Conservation (phyloP, 2,329 filamentous ascomycete species). For the Colletotrichum cereale region DNA sequence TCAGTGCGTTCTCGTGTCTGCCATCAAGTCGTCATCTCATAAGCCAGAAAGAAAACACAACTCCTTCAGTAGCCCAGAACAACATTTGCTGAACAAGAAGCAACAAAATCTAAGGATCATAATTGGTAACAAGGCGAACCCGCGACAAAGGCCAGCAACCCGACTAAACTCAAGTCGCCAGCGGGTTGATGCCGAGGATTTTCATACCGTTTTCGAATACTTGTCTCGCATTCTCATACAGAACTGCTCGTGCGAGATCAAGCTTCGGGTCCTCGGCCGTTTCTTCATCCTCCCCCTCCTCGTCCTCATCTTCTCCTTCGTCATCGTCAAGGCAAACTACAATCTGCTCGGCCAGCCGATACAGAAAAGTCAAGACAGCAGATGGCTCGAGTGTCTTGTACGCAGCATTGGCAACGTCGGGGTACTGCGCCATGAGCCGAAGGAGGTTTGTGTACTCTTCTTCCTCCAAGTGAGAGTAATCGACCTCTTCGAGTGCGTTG, state of each 20-base stretch:
- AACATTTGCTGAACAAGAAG: neutral
- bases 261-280: constrained; percentile 58
- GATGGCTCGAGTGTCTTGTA: constrained; percentile 76
- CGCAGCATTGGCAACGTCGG: constrained; percentile 73
- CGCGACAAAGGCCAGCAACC: too few species aligned
- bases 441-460: constrained; percentile 70
- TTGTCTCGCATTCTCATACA: constrained; percentile 73
- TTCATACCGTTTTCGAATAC: constrained; percentile 76
- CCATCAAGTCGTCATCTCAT: constrained; percentile 28
- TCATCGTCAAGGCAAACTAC: constrained; percentile 26
- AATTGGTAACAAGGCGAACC: accelerated
- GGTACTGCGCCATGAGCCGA: constrained; percentile 72
- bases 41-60: neutral
- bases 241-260: constrained; percentile 69
- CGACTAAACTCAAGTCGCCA: constrained; percentile 8
- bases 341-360: constrained; percentile 28
- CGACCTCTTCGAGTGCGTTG: constrained; percentile 32
- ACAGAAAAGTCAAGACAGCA: constrained; percentile 73
- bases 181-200: constrained; percentile 60
- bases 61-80: neutral
- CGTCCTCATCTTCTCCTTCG: constrained; percentile 11
- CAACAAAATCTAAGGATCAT: neutral
- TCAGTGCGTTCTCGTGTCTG: neutral
- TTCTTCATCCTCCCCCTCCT: constrained; percentile 24
- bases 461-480: constrained; percentile 43